These are phyloP conservation scores for Hippophae tibetana DNA, from an alignment of 306 rosid species.

Conservation along the genomic window DNA sequence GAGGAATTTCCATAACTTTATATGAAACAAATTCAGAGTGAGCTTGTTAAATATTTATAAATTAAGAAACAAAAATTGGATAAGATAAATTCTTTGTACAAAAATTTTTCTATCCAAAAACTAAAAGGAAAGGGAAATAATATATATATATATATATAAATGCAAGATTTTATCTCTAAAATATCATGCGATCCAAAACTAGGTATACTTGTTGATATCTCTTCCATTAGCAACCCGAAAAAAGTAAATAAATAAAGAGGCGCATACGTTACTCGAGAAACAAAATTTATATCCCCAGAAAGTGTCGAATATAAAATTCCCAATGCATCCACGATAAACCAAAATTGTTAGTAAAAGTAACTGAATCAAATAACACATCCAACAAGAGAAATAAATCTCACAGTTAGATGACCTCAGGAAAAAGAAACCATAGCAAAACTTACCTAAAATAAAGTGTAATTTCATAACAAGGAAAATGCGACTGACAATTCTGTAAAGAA, in stretches of 20 bases:
- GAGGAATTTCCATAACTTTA: constrained; percentile 47
- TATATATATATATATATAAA: too few species aligned
- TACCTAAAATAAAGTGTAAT: not conserved
- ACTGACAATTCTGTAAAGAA: constrained; percentile 21
- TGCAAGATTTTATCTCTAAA: too few species aligned
- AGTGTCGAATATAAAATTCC: too few species aligned
- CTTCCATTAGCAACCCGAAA: not conserved
- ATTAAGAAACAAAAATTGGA: not conserved
- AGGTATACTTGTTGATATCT: not conserved
- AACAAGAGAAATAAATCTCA: too few species aligned
- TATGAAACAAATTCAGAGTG: too few species aligned
- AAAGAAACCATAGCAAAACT: not conserved
- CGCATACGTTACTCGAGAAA: not conserved
- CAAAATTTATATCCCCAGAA: not conserved
- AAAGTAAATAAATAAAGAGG: not conserved
- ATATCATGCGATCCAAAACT: not conserved
- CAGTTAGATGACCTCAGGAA: too few species aligned
- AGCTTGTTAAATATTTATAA: not conserved
- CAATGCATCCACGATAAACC: not conserved
- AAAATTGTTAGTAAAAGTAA: too few species aligned
- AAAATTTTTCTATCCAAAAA: not conserved
- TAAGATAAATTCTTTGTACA: not conserved
- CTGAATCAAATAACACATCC: too few species aligned
- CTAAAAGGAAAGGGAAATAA: too few species aligned
- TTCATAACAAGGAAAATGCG: constrained; percentile 11